These are phyloP conservation scores for Hydnum rufescens DNA, from an alignment of 768 basidiomycete genomes.

Conservation along the genomic window DNA sequence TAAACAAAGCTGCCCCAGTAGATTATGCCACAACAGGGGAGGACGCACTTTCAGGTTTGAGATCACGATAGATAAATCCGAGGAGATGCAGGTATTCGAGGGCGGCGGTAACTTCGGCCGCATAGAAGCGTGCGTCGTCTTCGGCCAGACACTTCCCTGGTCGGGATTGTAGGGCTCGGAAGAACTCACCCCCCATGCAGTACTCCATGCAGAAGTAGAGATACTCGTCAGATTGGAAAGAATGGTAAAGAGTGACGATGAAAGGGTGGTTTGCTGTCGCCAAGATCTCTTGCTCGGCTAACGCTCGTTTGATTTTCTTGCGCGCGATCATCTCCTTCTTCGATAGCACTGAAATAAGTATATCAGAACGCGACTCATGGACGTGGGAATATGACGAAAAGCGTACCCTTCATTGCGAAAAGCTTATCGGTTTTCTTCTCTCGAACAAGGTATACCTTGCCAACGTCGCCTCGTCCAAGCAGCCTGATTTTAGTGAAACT, in stretches of 20 bases:
- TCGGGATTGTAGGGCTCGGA: constrained; percentile 86
- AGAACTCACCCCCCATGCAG: constrained; percentile 99
- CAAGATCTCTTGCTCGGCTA: constrained; percentile 97
- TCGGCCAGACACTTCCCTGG: constrained; percentile 95
- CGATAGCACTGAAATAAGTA: constrained; percentile 53
- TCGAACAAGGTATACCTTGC: constrained; percentile 91
- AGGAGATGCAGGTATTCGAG: constrained; percentile 97
- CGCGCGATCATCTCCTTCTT: constrained; percentile 99
- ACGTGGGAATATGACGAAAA: constrained; percentile 1
- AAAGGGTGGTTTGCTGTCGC: constrained; percentile 98
- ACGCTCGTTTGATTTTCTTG: constrained; percentile 96
- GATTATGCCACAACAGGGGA: no score
- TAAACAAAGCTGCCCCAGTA: neutral
- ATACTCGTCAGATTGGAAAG: constrained; percentile 95
- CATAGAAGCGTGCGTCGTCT: constrained; percentile 92
- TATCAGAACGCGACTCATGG: constrained; percentile 13
- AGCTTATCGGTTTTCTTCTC: constrained; percentile 96
- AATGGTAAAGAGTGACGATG: constrained; percentile 97
- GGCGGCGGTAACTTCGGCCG: constrained; percentile 94
- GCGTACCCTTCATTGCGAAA: constrained; percentile 96
- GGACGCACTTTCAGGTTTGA: constrained; percentile 95
- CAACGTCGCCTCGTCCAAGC: constrained; percentile 97
- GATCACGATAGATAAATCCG: constrained; percentile 98
- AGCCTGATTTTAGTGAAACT: constrained; percentile 95
- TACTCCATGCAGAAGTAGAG: constrained; percentile 99